phyloP scores from a whole-genome alignment of 2,329 filamentous ascomycete species.

The Colletotrichum tropicicola region DNA sequence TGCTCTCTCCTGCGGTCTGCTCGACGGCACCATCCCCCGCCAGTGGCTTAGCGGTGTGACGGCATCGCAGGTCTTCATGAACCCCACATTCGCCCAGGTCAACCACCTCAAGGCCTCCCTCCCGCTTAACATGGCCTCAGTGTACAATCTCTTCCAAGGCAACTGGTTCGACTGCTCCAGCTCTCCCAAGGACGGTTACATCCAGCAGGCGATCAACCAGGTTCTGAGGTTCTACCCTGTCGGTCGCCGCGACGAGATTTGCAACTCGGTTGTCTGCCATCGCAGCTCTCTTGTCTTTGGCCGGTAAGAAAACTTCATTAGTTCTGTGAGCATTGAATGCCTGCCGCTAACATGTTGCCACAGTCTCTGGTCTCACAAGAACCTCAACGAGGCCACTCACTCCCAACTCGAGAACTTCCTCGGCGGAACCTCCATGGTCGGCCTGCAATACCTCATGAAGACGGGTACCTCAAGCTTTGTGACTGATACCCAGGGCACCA shows the following conservation, averaged over 20 bases:
- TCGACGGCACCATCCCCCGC: conserved; percentile 67
- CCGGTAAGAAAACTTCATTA: conserved; percentile 44
- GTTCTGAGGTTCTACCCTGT: conserved; percentile 66
- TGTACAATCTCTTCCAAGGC: conserved; percentile 58
- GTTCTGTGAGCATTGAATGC: no score
- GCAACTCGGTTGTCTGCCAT: conserved; percentile 69
- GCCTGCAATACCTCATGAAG: conserved; percentile 63
- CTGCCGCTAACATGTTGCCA: background rate
- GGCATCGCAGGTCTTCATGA: conserved; percentile 70
- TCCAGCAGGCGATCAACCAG: conserved; percentile 64
- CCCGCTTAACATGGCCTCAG: conserved; percentile 56
- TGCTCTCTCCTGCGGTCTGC: conserved; percentile 63
- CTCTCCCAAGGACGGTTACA: conserved; percentile 51
- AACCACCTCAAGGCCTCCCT: conserved; percentile 65
- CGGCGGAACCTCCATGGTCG: conserved; percentile 68
- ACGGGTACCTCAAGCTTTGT: conserved; percentile 61
- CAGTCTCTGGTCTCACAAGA: conserved; percentile 65
- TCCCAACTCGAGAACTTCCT: conserved; percentile 68
- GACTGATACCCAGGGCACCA: conserved; percentile 33
- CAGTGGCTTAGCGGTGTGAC: conserved; percentile 67
- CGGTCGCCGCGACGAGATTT: conserved; percentile 59
- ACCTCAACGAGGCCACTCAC: conserved; percentile 73
- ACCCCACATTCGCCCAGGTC: conserved; percentile 63
- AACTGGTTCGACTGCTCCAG: conserved; percentile 65
- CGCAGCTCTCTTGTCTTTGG: conserved; percentile 68